Percentiles rank a stretch among this genome's conserved stretches.
Conservation (phyloP, 1,139 yeast genomes). For the Candida smagusa region DNA sequence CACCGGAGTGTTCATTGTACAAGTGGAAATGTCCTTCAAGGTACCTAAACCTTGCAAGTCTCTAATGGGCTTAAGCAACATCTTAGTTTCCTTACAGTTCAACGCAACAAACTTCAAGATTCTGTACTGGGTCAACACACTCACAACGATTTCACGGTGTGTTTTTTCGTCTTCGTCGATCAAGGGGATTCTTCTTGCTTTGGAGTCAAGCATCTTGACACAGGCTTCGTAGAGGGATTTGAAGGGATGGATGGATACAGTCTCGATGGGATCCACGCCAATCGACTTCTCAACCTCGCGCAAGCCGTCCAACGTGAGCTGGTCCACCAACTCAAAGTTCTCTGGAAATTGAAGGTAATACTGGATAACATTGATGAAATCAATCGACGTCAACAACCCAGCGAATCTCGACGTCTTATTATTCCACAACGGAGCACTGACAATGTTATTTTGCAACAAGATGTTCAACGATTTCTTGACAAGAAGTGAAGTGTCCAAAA, state of each 20-base stretch:
- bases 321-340: conserved; percentile 84
- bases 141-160: conserved; percentile 88
- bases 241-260: conserved; percentile 88
- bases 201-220: conserved; percentile 82
- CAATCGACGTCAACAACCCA: conserved; percentile 87
- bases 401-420: conserved; percentile 87
- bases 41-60: conserved; percentile 65
- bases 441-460: conserved; percentile 87
- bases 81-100: conserved; percentile 92
- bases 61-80: conserved; percentile 71
- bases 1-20: conserved; percentile 89
- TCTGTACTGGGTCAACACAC: conserved; percentile 94
- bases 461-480: conserved; percentile 92
- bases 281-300: conserved; percentile 83
- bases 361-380: conserved; percentile 92
- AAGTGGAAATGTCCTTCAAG: conserved; percentile 62
- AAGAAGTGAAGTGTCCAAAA: conserved; percentile 84
- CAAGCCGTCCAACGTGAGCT: conserved; percentile 79
- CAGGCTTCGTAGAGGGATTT: conserved; percentile 91
- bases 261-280: conserved; percentile 86
- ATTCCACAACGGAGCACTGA: conserved; percentile 97
- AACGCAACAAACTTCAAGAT: conserved; percentile 92
- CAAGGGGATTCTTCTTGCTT: conserved; percentile 90
- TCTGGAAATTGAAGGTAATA: conserved; percentile 92
- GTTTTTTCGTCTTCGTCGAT: conserved; percentile 94